These are phyloP conservation scores for Massariosphaeria phaeospora DNA, from an alignment of 495 filamentous ascomycete genomes.

Conservation along the genomic window DNA sequence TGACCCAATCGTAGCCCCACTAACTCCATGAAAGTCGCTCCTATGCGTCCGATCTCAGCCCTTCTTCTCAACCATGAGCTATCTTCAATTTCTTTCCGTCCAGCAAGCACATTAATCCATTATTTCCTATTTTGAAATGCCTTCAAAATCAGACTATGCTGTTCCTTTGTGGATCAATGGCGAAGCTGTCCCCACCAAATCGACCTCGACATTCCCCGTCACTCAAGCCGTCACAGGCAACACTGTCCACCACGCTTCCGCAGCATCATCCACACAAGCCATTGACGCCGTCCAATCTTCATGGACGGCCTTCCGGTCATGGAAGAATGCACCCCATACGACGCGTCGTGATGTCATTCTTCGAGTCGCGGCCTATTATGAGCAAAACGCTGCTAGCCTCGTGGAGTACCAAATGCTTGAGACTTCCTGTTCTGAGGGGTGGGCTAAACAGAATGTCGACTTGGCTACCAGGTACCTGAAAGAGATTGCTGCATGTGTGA, in stretches of 20 bases:
- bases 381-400: constrained; percentile 48
- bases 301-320: constrained; percentile 61
- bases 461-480: constrained; percentile 25
- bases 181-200: constrained; percentile 53
- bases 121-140: no score
- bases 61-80: no score
- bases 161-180: constrained; percentile 70
- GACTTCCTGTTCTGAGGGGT: constrained; percentile 29
- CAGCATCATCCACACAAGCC: constrained; percentile 59
- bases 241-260: constrained; percentile 55
- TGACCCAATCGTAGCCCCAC: no score
- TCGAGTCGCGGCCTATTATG: constrained; percentile 64
- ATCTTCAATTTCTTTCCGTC: not conserved
- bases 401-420: constrained; percentile 28
- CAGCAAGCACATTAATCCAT: no score
- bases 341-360: constrained; percentile 66
- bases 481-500: constrained; percentile 34
- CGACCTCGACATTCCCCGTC: constrained; percentile 56
- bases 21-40: no score
- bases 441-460: constrained; percentile 32
- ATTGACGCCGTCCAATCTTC: constrained; percentile 59
- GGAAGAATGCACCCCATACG: constrained; percentile 57
- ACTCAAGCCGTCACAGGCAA: constrained; percentile 57
- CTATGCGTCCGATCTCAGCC: no score
- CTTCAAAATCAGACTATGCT: no score